phyloP scores from a whole-genome alignment of 164 flowering plant species.

The Berberis vulgaris region DNA sequence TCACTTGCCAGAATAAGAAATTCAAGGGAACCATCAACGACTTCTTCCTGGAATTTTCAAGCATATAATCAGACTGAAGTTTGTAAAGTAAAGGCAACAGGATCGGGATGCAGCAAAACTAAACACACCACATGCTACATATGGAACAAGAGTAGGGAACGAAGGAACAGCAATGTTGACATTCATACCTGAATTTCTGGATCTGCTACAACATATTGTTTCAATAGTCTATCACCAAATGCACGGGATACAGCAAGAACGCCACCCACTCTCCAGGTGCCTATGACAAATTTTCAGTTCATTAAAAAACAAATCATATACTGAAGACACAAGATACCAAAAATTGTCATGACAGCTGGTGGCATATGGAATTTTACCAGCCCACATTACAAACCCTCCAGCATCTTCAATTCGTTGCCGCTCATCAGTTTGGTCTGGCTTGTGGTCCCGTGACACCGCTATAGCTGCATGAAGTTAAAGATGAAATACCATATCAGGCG shows the following conservation, averaged over 20 bases:
- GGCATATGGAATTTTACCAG: conserved; percentile 37
- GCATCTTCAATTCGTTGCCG: conserved; percentile 95
- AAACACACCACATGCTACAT: neutral
- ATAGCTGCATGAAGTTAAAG: conserved; percentile 37
- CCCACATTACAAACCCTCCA: conserved; percentile 99
- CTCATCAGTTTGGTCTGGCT: conserved; percentile 96
- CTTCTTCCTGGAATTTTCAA: conserved; percentile 59
- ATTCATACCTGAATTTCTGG: conserved; percentile 84
- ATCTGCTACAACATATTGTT: conserved; percentile 97
- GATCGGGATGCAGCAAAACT: neutral
- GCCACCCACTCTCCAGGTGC: conserved; percentile 99
- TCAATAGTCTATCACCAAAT: conserved; percentile 92
- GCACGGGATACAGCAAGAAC: conserved; percentile 99
- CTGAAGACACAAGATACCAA: neutral
- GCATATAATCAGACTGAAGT: neutral
- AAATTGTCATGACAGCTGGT: neutral
- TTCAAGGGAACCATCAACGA: conserved; percentile 76
- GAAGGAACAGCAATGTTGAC: neutral
- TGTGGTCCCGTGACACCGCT: conserved; percentile 98
- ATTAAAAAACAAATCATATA: neutral
- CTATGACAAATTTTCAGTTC: conserved; percentile 20
- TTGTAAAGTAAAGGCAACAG: neutral
- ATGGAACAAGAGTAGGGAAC: neutral
- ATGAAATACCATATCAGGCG: no score
- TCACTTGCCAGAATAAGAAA: conserved; percentile 97